Conservation (phyloP, 1,284 basidiomycete genomes). For the Cyathus olla region DNA sequence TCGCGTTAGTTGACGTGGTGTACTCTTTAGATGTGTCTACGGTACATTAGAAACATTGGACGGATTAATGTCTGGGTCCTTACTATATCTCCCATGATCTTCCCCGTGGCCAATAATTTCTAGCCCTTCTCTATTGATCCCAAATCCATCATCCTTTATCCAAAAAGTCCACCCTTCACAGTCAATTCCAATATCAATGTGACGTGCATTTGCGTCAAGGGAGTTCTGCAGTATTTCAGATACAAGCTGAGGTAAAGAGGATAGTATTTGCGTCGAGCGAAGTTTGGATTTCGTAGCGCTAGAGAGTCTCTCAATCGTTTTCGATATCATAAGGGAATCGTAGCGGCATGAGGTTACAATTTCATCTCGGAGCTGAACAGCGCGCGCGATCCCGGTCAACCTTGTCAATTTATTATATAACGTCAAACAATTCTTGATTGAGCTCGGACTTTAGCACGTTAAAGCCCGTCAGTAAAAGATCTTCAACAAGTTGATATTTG, state of each 20-base stretch:
- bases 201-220: conserved; percentile 73
- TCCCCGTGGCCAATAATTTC: conserved; percentile 60
- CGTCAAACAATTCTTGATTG: too few relatives aligned
- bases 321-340: background rate
- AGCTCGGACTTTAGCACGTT: too few relatives aligned
- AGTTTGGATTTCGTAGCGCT: conserved; percentile 70
- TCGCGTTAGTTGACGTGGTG: conserved; percentile 55
- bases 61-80: conserved; percentile 26
- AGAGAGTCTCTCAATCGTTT: conserved; percentile 55
- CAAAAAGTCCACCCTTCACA: conserved; percentile 81
- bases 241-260: conserved; percentile 82
- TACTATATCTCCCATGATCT: conserved; percentile 75
- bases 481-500: too few relatives aligned
- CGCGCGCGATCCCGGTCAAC: too few relatives aligned
- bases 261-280: conserved; percentile 86
- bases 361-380: background rate
- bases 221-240: conserved; percentile 90
- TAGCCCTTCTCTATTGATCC: conserved; percentile 75
- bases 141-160: conserved; percentile 86
- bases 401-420: too few relatives aligned
- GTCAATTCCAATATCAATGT: conserved; percentile 75
- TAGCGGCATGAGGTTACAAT: background rate
- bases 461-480: too few relatives aligned
- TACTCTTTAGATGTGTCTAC: conserved; percentile 83
- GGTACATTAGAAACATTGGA: background rate